These are phyloP conservation scores for Claviceps africana DNA, from an alignment of 2,329 filamentous ascomycete genomes.

Conservation along the genomic window DNA sequence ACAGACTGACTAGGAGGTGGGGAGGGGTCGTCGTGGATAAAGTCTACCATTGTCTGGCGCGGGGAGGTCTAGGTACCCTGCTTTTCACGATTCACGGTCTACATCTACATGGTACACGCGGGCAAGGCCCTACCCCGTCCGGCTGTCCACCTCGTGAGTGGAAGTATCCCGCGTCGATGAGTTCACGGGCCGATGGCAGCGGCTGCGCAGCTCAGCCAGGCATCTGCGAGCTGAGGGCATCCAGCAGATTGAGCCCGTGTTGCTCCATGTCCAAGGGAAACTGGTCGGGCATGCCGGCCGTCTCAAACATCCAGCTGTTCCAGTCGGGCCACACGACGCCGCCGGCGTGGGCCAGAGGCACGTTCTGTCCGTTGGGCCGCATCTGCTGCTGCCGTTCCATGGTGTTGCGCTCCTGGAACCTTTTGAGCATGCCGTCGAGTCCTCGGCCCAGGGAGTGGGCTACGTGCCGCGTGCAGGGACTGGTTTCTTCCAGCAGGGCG, in stretches of 20 bases:
- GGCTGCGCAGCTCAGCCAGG: conserved; percentile 7
- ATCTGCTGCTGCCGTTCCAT: conserved; percentile 6
- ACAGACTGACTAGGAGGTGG: no score
- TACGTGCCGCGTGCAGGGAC: conserved; percentile 15
- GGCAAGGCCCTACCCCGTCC: no score
- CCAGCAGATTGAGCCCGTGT: conserved; percentile 13
- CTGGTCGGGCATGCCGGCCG: conserved; percentile 4
- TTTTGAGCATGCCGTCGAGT: conserved; percentile 16
- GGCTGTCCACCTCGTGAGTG: no score
- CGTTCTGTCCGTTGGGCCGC: neutral
- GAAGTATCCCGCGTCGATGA: no score
- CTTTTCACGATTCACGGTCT: no score
- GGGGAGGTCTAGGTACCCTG: no score
- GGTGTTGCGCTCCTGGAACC: conserved; percentile 12
- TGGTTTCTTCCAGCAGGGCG: conserved; percentile 12
- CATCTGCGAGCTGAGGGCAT: conserved; percentile 15
- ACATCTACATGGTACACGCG: no score
- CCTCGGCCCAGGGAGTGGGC: conserved; percentile 17
- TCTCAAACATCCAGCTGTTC: conserved; percentile 16
- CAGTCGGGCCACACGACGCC: conserved; percentile 8
- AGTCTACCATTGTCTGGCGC: no score
- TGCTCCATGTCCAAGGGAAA: conserved; percentile 10
- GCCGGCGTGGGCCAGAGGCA: conserved; percentile 1
- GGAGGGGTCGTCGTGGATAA: no score
- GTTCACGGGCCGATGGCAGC: no score